Conservation (phyloP, 2,329 filamentous ascomycete species). For the Monosporascus sp. region DNA sequence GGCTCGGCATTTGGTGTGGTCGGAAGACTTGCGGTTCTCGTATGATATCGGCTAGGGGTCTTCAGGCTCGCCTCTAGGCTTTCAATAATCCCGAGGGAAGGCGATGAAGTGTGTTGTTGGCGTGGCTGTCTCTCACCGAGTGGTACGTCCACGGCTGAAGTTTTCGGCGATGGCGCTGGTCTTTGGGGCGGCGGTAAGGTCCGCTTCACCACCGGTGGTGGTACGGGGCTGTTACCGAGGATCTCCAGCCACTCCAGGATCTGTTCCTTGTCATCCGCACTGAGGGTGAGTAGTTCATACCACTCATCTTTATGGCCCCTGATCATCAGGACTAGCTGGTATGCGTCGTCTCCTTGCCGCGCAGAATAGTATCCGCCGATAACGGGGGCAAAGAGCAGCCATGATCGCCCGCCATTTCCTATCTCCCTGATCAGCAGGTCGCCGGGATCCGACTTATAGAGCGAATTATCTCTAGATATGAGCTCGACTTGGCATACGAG, state of each 20-base stretch:
- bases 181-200: conserved; percentile 20
- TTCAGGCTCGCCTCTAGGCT: conserved; percentile 20
- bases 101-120: conserved; percentile 11
- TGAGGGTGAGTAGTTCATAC: conserved; percentile 78
- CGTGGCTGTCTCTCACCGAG: conserved; percentile 31
- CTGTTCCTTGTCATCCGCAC: conserved; percentile 69
- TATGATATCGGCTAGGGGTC: conserved; percentile 31
- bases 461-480: conserved; percentile 73
- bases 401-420: conserved; percentile 65
- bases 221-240: conserved; percentile 50
- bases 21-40: conserved; percentile 23
- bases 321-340: conserved; percentile 82
- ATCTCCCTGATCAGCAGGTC: conserved; percentile 92
- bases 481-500: conserved; percentile 86
- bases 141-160: conserved; percentile 28
- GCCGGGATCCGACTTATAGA: conserved; percentile 61
- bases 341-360: conserved; percentile 62
- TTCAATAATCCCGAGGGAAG: conserved; percentile 13
- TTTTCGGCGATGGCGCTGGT: conserved; percentile 15
- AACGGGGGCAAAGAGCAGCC: conserved; percentile 91
- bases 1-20: conserved; percentile 17
- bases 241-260: conserved; percentile 84
- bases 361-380: conserved; percentile 69
- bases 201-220: conserved; percentile 35
- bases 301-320: conserved; percentile 69